These are phyloP conservation scores for Scheffersomyces segobiensis DNA, from an alignment of 1,139 yeast genomes.

Conservation along the genomic window DNA sequence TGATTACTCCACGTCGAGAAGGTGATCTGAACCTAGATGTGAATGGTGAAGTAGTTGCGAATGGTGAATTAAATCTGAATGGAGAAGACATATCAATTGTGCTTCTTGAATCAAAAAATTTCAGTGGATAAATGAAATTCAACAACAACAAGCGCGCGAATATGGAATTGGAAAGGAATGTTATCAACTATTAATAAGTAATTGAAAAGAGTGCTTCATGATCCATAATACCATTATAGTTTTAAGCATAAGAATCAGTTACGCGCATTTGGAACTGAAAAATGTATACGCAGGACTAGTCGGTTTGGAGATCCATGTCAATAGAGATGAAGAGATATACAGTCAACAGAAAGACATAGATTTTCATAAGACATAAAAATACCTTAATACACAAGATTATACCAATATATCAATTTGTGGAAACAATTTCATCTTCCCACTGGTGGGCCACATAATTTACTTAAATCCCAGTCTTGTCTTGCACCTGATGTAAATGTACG, in stretches of 20 bases:
- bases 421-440: not conserved
- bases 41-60: not conserved
- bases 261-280: not conserved
- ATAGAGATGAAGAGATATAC: not conserved
- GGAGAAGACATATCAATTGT: not conserved
- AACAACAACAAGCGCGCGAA: not conserved
- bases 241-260: not conserved
- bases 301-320: not conserved
- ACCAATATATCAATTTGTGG: no score
- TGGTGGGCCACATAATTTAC: not conserved
- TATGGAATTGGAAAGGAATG: not conserved
- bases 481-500: not conserved
- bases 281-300: not conserved
- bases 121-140: not conserved
- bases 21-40: conserved; percentile 16
- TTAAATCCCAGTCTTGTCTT: not conserved
- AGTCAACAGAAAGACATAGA: no score
- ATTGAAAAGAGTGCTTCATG: not conserved
- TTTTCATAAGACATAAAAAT: no score
- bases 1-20: conserved; percentile 22
- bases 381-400: no score
- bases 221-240: no score
- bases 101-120: no score
- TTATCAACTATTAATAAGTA: no score
- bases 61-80: not conserved